These are phyloP conservation scores for Penicillium canariense DNA, from an alignment of 495 filamentous ascomycete genomes.

Conservation along the genomic window DNA sequence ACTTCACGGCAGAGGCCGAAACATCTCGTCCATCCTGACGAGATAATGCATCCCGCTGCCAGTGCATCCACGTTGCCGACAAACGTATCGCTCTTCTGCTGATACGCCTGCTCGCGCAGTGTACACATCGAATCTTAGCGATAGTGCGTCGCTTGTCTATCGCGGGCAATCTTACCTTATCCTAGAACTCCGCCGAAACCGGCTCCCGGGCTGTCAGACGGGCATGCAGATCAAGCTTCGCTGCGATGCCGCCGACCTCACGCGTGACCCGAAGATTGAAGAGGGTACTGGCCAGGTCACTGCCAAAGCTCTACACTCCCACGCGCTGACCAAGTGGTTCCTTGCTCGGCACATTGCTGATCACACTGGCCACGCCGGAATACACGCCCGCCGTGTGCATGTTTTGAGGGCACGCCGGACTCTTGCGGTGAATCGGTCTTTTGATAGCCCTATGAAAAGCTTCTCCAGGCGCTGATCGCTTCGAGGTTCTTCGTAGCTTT, in stretches of 20 bases:
- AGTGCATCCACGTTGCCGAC: conserved; percentile 64
- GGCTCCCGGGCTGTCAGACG: conserved; percentile 59
- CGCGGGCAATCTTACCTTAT: conserved; percentile 54
- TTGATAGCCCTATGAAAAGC: conserved; percentile 1
- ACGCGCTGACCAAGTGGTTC: conserved; percentile 70
- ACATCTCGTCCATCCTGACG: conserved; percentile 74
- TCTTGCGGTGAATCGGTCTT: not conserved
- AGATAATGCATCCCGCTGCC: conserved; percentile 74
- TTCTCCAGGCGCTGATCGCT: conserved; percentile 3
- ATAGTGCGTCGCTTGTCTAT: not conserved
- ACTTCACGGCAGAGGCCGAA: conserved; percentile 73
- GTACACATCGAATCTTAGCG: conserved; percentile 65
- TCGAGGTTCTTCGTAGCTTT: conserved; percentile 2
- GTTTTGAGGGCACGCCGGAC: conserved; percentile 13
- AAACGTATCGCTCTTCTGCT: conserved; percentile 74
- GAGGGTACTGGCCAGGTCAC: conserved; percentile 74
- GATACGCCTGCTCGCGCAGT: conserved; percentile 76
- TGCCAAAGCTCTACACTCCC: conserved; percentile 82
- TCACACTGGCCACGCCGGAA: conserved; percentile 7
- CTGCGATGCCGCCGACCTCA: conserved; percentile 59
- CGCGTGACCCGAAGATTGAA: conserved; percentile 73
- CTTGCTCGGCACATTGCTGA: conserved; percentile 39
- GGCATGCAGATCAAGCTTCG: conserved; percentile 66
- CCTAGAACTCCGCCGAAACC: conserved; percentile 74
- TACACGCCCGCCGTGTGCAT: conserved; percentile 20